Evolutionary conservation across 2,329 filamentous ascomycete genomes (phyloP), one percentile per base, ranked within the genome.

Genomic region (Cercospora sp.): DNA sequence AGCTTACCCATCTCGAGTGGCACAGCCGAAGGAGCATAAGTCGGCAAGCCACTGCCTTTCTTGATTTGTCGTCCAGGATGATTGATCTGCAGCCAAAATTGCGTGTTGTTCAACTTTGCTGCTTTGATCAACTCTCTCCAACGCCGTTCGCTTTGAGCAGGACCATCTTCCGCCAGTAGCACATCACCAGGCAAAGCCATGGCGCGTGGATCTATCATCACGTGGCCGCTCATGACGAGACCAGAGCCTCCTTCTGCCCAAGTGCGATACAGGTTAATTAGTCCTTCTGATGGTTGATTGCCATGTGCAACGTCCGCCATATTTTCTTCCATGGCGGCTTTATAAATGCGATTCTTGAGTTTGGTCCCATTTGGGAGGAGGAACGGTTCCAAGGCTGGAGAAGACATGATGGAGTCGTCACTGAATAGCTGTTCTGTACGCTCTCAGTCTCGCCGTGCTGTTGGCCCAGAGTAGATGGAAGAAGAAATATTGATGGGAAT

Each of bases 311-410:
- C 62, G 33, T 71, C 65, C 13, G 65, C 63, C 58, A 71, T 62
- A 39, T 58, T 39, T 36, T 71, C 69, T 57, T 68, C 67, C 69
- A 71, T 71, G 13, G 69, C 69, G 23, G 69, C 69, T 31, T 71
- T 71, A 45, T 64, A 64, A 36, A 70, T 68, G 42, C 69, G 69
- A 20, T 70, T 71, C 60, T 68, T 69, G 31, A 69, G 53, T 5
- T 57, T 65, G 61, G 30, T 48, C 45, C 68, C 68, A 66, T 70
- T 70, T 33, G 66, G 68, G 23, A 70, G 66, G 23, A 33, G n/a
- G 45, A 57, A 61, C 12, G 63, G 58, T 9, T 59, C n/a, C 39
- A 70, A 62, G 23, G 53, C 45, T 9, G 61, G 48, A 13, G 26
- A 53, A 31, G 61, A 31, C 61, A 63, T 57, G 23, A 23, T 55